Base-by-base conservation (phyloP, 345 rosid genomes). In the Lepidium africanum region DNA sequence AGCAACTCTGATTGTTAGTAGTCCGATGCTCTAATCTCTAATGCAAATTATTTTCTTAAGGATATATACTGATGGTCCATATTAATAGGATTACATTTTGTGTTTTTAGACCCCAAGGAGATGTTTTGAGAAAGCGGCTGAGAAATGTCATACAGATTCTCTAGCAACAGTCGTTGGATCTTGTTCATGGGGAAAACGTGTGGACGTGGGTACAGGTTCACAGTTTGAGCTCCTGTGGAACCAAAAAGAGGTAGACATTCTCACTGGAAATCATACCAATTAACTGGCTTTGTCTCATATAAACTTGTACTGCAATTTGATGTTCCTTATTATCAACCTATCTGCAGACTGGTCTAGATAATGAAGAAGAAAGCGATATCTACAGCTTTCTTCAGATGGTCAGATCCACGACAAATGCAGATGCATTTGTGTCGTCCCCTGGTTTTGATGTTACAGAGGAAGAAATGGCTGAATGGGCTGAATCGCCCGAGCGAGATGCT, bases 201-300 rank as follows among this genome's bases (percentile, higher is more conserved):
- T 94, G 38, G 87, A 88, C 33, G 97, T 94, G 53, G 99, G 99
- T 50, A 94, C 99, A 39, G 99, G 99, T 25, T 85, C 97, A 32
- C 79, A 78, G 27, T 94, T 94, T 77, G 97, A 94, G 65, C 30
- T 94, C 36, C 81, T 94, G 0, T 91, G 90, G 95, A 83, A 81
- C 72, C 68, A 74, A 55, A 76, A 83, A 59, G 85, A 83, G 85
- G 89, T 81, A 64, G 39, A 37, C 42, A 39, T 37, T 49, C 66
- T 49, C 66, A 21, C 71, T 23, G 6, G 23, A 39, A 37, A 48
- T 19, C 30, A 10, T 42, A 41, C 55, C 37, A 54, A 36, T 45
- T 63, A 42, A 37, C 47, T 69, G 39, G 62, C 30, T 19, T 52
- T 68, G 23, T 48, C 69, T 61, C 25, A 33, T 48, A 11, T 38